These are phyloP conservation scores for Fusarium tupiense DNA, from an alignment of 2,329 filamentous ascomycete genomes.

Conservation along the genomic window DNA sequence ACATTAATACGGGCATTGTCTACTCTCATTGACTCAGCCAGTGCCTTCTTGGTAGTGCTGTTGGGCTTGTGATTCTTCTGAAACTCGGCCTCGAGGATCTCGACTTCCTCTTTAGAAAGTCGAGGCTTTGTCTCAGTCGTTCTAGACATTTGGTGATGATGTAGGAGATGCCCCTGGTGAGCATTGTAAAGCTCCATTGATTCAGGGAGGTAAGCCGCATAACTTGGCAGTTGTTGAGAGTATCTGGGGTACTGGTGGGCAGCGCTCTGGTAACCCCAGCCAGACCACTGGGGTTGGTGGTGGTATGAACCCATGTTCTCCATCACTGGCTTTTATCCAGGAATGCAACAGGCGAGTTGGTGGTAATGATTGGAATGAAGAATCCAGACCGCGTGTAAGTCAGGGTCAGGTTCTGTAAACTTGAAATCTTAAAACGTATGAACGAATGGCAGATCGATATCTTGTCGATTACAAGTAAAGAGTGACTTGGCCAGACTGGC, in stretches of 20 bases:
- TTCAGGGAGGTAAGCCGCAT: constrained; percentile 50
- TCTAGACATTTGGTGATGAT: constrained; percentile 52
- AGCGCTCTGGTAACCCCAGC: constrained; percentile 48
- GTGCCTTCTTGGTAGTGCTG: constrained; percentile 67
- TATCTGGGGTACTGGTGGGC: constrained; percentile 47
- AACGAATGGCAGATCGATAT: constrained; percentile 27
- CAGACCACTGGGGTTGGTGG: constrained; percentile 49
- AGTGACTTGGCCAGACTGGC: constrained; percentile 34
- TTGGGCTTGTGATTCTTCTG: constrained; percentile 72
- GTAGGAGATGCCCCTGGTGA: constrained; percentile 50
- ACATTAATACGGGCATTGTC: constrained; percentile 73
- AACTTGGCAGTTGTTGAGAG: constrained; percentile 47
- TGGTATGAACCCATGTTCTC: constrained; percentile 49
- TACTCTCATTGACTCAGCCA: constrained; percentile 70
- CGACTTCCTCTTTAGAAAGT: constrained; percentile 68
- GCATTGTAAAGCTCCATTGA: constrained; percentile 52
- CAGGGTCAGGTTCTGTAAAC: not conserved
- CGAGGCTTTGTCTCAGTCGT: constrained; percentile 61
- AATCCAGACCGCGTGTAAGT: constrained; percentile 18
- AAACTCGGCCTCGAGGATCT: constrained; percentile 69
- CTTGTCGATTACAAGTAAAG: constrained; percentile 27
- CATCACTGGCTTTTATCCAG: constrained; percentile 28
- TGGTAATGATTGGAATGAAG: constrained; percentile 34
- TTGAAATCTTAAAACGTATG: constrained; percentile 2
- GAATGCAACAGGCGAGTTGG: constrained; percentile 21